Percentiles rank a stretch among this genome's conserved stretches.
phyloP scores from a whole-genome alignment of 2,329 filamentous ascomycete species.

The Ilyonectria destructans region DNA sequence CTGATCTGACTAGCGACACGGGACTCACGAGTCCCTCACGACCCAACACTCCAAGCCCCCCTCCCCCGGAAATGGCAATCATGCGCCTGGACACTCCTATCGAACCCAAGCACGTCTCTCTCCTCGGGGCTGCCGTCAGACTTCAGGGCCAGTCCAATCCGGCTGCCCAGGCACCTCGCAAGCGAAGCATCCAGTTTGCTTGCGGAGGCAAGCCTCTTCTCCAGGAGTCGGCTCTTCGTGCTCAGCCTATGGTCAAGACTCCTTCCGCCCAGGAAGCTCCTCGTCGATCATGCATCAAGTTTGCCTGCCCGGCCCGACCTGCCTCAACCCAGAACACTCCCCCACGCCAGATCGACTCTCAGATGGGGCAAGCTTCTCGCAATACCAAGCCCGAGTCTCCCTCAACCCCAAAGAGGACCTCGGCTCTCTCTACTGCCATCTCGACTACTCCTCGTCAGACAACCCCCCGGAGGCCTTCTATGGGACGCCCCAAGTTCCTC shows the following conservation, averaged over 20 bases:
- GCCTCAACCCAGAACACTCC: conserved; percentile 59
- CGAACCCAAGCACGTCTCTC: conserved; percentile 48
- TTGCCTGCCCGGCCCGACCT: conserved; percentile 77
- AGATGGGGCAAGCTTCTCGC: conserved; percentile 25
- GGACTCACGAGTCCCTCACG: conserved; percentile 92
- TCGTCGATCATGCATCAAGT: conserved; percentile 80
- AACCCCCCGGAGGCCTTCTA: conserved; percentile 44
- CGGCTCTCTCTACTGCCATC: conserved; percentile 41
- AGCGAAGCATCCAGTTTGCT: conserved; percentile 93
- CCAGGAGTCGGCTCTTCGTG: conserved; percentile 59
- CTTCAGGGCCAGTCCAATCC: conserved; percentile 59
- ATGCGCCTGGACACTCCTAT: conserved; percentile 55
- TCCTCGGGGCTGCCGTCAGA: conserved; percentile 45
- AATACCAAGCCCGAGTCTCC: conserved; percentile 47
- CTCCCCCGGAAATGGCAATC: conserved; percentile 74
- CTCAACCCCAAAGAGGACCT: conserved; percentile 53
- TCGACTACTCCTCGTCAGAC: conserved; percentile 46
- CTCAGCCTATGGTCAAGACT: conserved; percentile 53
- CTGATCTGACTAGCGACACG: conserved; percentile 95
- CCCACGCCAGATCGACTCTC: conserved; percentile 46
- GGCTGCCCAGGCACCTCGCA: conserved; percentile 66
- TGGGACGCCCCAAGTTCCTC: conserved; percentile 62
- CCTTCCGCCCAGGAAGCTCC: conserved; percentile 58
- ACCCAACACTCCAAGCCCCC: conserved; percentile 90
- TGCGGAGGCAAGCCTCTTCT: conserved; percentile 77